phyloP scores from a whole-genome alignment of 1,139 yeast genomes.

The Yamadazyma kanchanaburiensis region DNA sequence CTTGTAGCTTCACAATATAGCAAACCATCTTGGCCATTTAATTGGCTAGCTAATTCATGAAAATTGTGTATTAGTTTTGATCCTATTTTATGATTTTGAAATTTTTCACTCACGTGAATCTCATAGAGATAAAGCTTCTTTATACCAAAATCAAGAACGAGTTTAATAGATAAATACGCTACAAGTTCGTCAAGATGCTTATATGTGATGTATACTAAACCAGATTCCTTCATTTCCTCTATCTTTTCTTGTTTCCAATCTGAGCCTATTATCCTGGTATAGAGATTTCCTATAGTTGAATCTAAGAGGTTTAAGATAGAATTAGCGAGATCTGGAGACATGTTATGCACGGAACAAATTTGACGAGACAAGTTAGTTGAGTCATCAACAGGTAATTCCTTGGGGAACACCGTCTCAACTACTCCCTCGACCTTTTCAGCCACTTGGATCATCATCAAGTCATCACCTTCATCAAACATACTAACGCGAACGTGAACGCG shows the following conservation, averaged over 20 bases:
- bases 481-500: too few species aligned
- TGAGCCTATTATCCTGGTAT: slow-evolving; percentile 28
- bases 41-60: slow-evolving; percentile 19
- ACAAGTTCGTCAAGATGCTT: slow-evolving; percentile 15
- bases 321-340: too few species aligned
- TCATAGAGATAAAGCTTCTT: slow-evolving; percentile 52
- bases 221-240: slow-evolving; percentile 44
- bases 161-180: slow-evolving; percentile 43
- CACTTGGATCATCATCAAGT: slow-evolving; percentile 13
- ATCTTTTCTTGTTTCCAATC: slow-evolving; percentile 44
- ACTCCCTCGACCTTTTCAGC: slow-evolving; percentile 13
- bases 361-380: background rate
- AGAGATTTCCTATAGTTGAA: slow-evolving; percentile 28
- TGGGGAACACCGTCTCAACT: slow-evolving; percentile 15
- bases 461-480: slow-evolving; percentile 18
- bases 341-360: background rate
- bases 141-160: slow-evolving; percentile 26
- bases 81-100: slow-evolving; percentile 35
- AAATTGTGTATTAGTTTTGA: slow-evolving; percentile 25
- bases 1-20: slow-evolving; percentile 25
- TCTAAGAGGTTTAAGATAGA: slow-evolving; percentile 20
- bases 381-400: background rate
- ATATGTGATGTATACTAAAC: slow-evolving; percentile 37
- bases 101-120: slow-evolving; percentile 38
- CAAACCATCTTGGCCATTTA: slow-evolving; percentile 10